phyloP scores from a whole-genome alignment of 2,329 filamentous ascomycete species.

The Trichoderma oligosporum region DNA sequence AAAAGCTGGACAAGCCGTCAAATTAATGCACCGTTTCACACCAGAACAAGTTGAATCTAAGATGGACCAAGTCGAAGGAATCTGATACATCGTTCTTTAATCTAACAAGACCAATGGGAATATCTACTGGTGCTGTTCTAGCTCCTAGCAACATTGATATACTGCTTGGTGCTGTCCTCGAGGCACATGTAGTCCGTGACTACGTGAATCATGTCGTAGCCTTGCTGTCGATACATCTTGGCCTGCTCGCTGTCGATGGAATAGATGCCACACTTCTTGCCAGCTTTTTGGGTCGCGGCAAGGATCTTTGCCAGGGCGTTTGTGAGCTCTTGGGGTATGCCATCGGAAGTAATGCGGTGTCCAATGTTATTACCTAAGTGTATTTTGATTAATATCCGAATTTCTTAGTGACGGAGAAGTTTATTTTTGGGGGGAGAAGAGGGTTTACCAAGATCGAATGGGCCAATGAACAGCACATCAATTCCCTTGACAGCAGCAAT shows the following conservation, averaged over 20 bases:
- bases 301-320: slow-evolving; percentile 57
- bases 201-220: slow-evolving; percentile 60
- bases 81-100: slow-evolving; percentile 18
- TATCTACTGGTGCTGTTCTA: not conserved
- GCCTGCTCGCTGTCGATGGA: slow-evolving; percentile 55
- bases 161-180: slow-evolving; percentile 41
- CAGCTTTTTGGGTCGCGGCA: slow-evolving; percentile 54
- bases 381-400: not conserved
- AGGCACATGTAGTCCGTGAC: slow-evolving; percentile 54
- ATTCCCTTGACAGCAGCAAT: slow-evolving; percentile 59
- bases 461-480: slow-evolving; percentile 62
- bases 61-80: slow-evolving; percentile 59
- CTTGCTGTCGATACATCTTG: slow-evolving; percentile 50
- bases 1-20: slow-evolving; percentile 57
- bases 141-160: slow-evolving; percentile 47
- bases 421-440: too few relatives aligned
- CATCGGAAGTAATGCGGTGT: slow-evolving; percentile 57
- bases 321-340: slow-evolving; percentile 56
- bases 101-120: not conserved
- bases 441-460: slow-evolving; percentile 56
- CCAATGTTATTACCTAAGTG: slow-evolving; percentile 54
- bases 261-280: slow-evolving; percentile 64
- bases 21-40: slow-evolving; percentile 76
- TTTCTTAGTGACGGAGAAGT: not conserved
- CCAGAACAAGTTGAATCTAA: slow-evolving; percentile 60